Percentiles rank a stretch among this genome's conserved stretches.
These are phyloP conservation scores for Oxyria digyna DNA, from an alignment of 148 eudicot genomes.

Conservation along the genomic window DNA sequence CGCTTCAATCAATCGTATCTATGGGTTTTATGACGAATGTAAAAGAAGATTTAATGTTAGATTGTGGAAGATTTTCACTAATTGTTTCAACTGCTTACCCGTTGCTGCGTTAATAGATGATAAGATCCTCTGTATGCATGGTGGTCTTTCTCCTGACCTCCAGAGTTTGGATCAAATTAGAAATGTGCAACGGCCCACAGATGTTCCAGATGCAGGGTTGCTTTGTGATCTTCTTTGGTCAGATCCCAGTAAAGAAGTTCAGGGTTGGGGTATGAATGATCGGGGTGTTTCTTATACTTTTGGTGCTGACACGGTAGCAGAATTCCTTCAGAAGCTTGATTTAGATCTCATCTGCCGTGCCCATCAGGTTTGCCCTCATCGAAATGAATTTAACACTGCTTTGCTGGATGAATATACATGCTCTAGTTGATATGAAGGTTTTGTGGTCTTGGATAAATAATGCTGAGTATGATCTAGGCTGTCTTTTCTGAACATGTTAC, in stretches of 20 bases:
- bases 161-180: constrained; percentile 12
- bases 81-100: constrained; percentile 14
- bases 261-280: constrained; percentile 14
- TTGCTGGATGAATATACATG: neutral
- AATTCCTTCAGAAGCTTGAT: constrained; percentile 12
- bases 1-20: constrained; percentile 13
- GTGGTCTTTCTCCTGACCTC: constrained; percentile 15
- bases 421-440: neutral
- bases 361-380: constrained; percentile 12
- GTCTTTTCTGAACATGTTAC: too few relatives aligned
- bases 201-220: constrained; percentile 14
- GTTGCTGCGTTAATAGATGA: constrained; percentile 15
- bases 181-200: constrained; percentile 7
- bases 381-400: neutral
- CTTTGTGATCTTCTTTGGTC: constrained; percentile 18
- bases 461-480: neutral
- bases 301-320: constrained; percentile 10
- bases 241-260: constrained; percentile 11
- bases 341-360: constrained; percentile 15
- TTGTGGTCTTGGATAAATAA: neutral
- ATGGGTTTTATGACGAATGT: constrained; percentile 16
- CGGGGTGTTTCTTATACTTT: constrained; percentile 15
- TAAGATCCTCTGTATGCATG: constrained; percentile 15
- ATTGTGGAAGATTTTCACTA: constrained; percentile 13
- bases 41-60: constrained; percentile 14